Evolutionary conservation across 768 basidiomycete species (phyloP), one percentile per base, ranked within the genome.

Genomic region (button mushroom (Agaricus bisporus)): DNA sequence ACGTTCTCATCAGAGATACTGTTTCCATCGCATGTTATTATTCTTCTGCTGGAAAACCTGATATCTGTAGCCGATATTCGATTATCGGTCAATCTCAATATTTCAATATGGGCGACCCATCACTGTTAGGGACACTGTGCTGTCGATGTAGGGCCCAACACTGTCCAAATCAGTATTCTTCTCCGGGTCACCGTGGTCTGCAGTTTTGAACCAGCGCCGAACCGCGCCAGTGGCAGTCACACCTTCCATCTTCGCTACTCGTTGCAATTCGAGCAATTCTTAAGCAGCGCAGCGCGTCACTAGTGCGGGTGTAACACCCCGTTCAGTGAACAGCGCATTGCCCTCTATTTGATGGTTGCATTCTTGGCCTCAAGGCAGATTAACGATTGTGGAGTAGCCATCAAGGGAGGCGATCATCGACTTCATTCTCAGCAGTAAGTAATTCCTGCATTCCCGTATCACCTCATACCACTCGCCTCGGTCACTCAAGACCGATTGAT

Each of bases 161-260:
- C 32, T 8, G 32, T 3, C 32, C 32, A 6, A 32, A 32, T 32
- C 32, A 0, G 32, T 32, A 32, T 42, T 14, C 39, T 42, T 39
- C 39, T 14, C 32, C 36, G 35, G 20, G n/a, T 42, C 46, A 48
- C 46, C 46, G 39, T 25, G 53, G 47, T 42, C 45, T 41, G 47
- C 11, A 36, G 36, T 36, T 28, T 4, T 48, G 46, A 54, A 42
- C 53, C 53, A 42, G 20, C 28, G 20, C 18, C 53, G 53, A 54
- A 54, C 46, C 45, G 45, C 45, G 15, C 45, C 38, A 54, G 32
- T 32, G 32, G 8, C 25, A n/a, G 53, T 54, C 46, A 54, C 53
- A 38, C 25, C 38, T 17, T 25, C 18, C 46, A 8, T 3, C 29
- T 14, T 35, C 32, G 17, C 47, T 54, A 39, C 26, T 42, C 37